Percentiles rank a stretch among this genome's conserved stretches.
Evolutionary conservation across 2,329 filamentous ascomycete genomes (phyloP).

Genomic region (Niveomyces coronatus): DNA sequence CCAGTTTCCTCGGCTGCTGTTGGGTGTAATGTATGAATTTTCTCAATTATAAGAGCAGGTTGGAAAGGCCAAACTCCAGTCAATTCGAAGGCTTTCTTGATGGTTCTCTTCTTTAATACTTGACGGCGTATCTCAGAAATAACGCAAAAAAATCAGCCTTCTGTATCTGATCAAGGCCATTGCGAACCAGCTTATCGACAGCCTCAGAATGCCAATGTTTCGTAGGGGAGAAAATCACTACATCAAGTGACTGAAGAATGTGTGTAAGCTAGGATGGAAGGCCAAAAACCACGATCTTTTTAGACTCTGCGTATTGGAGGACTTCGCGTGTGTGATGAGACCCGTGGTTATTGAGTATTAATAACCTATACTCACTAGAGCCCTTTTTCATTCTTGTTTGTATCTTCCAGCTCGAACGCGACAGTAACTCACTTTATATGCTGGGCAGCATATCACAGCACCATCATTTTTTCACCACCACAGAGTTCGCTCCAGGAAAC

Average conservation of each 20-base stretch:
- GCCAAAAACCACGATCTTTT: slow-evolving; percentile 10
- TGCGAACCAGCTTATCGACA: slow-evolving; percentile 2
- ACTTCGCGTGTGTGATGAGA: slow-evolving; percentile 9
- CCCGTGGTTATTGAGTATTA: slow-evolving; percentile 7
- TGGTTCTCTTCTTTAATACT: slow-evolving; percentile 5
- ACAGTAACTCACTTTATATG: no score
- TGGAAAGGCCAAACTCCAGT: slow-evolving; percentile 6
- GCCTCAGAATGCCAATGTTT: slow-evolving; percentile 7
- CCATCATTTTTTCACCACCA: no score
- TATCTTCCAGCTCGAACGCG: no score
- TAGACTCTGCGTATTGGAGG: background rate
- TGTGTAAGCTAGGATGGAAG: slow-evolving; percentile 4
- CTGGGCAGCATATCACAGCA: no score
- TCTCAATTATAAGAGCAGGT: background rate
- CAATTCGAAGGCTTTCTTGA: slow-evolving; percentile 2
- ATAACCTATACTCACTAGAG: slow-evolving; percentile 1
- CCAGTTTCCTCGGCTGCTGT: background rate
- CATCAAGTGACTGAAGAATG: slow-evolving; percentile 7
- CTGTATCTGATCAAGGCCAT: slow-evolving; percentile 1
- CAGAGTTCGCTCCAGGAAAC: no score
- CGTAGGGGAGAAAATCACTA: slow-evolving; percentile 4
- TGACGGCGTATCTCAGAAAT: slow-evolving; percentile 1
- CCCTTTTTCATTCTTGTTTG: no score
- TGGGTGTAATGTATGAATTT: background rate
- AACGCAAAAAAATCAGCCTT: slow-evolving; percentile 7